Evolutionary conservation across 352 stramenopile species (phyloP), one percentile per base, ranked within the genome.

Genomic region (Globisporangium irregulare): DNA sequence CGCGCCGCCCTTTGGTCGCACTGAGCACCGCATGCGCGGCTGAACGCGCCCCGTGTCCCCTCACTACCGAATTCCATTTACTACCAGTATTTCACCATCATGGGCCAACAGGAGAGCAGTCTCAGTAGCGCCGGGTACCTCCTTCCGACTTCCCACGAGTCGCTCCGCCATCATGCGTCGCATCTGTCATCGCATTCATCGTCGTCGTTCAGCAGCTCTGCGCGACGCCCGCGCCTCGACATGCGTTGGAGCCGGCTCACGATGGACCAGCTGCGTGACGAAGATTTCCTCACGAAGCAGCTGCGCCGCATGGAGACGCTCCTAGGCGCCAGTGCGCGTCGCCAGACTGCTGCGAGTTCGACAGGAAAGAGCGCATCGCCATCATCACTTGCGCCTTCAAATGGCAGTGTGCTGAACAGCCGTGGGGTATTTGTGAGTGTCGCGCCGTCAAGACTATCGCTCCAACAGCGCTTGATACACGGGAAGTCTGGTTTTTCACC

Each of bases 261-360:
- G 8, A 76, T 90, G 50, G 81, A 79, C 4, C 84, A 92, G 58
- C 73, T 93, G 34, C 70, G 71, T 24, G 79, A 93, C 56, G 82
- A 90, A 25, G 81, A 85, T 53, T 94, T 93, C 32, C 69, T 94
- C 36, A 72, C 67, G 29, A 88, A 91, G 61, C 83, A 94, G 62
- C 58, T 88, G 50, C 78, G 80, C 43, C 83, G 83, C 3, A 74
- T 89, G 57, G 82, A 93, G 67, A 78, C 69, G 24, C 67, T 81
- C 2, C 66, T 79, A 20, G 70, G 71, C 14, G 84, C 77, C 9
- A 66, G 20, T 20, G 50, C 65, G 24, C 65, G 50, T 9, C 65
- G 58, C 6, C 74, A 73, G 57, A 72, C 4, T 48, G 14, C 38
- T 48, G 9, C 10, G 41, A 10, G 24, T n/a, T 27, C 22, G 18